Evolutionary conservation across 2,329 filamentous ascomycete genomes (phyloP).

Genomic region (Penicillium psychrosexuale): DNA sequence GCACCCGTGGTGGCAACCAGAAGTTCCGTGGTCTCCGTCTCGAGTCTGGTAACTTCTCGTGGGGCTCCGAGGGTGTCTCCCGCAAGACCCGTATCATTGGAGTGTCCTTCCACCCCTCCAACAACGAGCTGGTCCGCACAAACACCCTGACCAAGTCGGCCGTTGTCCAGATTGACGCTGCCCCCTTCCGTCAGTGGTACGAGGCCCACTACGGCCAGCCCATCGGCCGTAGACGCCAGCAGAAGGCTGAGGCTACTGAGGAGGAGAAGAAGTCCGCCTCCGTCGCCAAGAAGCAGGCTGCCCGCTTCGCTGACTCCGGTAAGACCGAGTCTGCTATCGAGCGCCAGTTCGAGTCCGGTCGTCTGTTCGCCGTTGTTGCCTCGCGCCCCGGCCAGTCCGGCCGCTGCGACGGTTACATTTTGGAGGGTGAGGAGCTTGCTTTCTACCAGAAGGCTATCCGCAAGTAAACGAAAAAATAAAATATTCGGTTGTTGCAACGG

Average conservation of each 20-base stretch:
- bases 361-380: slow-evolving; percentile 88
- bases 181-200: slow-evolving; percentile 99
- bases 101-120: slow-evolving; percentile 98
- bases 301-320: slow-evolving; percentile 73
- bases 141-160: slow-evolving; percentile 99
- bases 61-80: slow-evolving; percentile 95
- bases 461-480: slow-evolving; percentile 67
- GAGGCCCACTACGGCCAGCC: slow-evolving; percentile 97
- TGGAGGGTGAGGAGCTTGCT: slow-evolving; percentile 98
- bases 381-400: slow-evolving; percentile 96
- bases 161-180: slow-evolving; percentile 97
- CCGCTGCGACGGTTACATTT: slow-evolving; percentile 93
- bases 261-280: slow-evolving; percentile 90
- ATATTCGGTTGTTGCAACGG: slow-evolving; percentile 27
- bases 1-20: slow-evolving; percentile 96
- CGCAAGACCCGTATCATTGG: slow-evolving; percentile 99
- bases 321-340: slow-evolving; percentile 92
- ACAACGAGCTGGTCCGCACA: slow-evolving; percentile 99
- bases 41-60: slow-evolving; percentile 98
- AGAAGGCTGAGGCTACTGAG: slow-evolving; percentile 56
- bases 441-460: slow-evolving; percentile 99
- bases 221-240: slow-evolving; percentile 87
- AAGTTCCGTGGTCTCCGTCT: slow-evolving; percentile 99
- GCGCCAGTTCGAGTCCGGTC: slow-evolving; percentile 99
- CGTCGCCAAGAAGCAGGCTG: slow-evolving; percentile 94